Evolutionary conservation across 495 filamentous ascomycete genomes (phyloP).

Genomic region (Lepidopterella palustris): DNA sequence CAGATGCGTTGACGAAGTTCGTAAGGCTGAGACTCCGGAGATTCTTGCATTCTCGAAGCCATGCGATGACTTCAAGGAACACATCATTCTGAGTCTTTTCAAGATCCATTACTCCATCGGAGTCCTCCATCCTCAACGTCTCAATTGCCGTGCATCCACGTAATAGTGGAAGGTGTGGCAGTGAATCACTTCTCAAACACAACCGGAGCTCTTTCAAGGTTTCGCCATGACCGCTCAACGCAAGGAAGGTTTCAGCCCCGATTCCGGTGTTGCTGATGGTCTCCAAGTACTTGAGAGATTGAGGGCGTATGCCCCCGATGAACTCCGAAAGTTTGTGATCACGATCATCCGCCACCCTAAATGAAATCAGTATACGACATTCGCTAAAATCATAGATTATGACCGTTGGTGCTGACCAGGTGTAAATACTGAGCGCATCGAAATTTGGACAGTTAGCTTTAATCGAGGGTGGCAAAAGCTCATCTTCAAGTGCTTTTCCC

Average conservation of each 20-base stretch:
- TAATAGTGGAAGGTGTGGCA: constrained; percentile 46
- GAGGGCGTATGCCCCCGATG: constrained; percentile 48
- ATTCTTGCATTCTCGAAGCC: constrained; percentile 50
- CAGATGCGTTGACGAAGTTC: constrained; percentile 45
- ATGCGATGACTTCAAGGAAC: constrained; percentile 47
- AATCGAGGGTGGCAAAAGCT: constrained; percentile 47
- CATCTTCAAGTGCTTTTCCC: constrained; percentile 50
- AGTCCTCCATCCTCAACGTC: constrained; percentile 46
- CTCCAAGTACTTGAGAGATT: constrained; percentile 55
- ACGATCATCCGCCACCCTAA: constrained; percentile 36
- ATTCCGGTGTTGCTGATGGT: constrained; percentile 48
- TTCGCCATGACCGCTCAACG: constrained; percentile 50
- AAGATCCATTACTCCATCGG: constrained; percentile 34
- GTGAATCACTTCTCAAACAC: constrained; percentile 43
- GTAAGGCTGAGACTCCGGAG: constrained; percentile 48
- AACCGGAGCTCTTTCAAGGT: constrained; percentile 54
- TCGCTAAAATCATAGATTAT: neutral
- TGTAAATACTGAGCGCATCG: constrained; percentile 51
- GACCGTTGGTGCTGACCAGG: constrained; percentile 42
- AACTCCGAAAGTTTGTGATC: constrained; percentile 54
- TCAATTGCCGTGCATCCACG: constrained; percentile 47
- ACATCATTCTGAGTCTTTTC: constrained; percentile 43
- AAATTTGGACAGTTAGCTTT: constrained; percentile 54
- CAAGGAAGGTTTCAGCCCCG: constrained; percentile 49
- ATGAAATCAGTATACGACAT: constrained; percentile 15